Percentiles rank a stretch among this genome's conserved stretches.
Conservation (phyloP, 1,284 basidiomycete genomes). For the Moniliophthora roreri region DNA sequence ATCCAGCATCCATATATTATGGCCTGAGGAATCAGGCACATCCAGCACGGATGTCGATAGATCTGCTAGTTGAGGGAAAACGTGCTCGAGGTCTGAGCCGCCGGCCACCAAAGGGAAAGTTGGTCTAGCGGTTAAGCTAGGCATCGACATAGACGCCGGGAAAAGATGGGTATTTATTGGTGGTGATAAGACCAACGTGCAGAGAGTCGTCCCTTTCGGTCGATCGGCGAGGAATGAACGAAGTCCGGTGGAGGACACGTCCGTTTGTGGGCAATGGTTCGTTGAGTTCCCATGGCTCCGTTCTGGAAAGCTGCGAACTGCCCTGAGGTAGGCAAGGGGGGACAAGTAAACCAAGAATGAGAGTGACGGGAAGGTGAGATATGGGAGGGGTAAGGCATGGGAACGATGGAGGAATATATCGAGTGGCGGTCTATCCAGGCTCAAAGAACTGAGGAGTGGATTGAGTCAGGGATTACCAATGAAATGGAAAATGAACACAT, state of each 20-base stretch:
- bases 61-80: conserved; percentile 45
- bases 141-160: conserved; percentile 40
- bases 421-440: conserved; percentile 44
- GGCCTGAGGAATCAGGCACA: conserved; percentile 20
- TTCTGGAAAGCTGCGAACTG: conserved; percentile 42
- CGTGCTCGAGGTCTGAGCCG: conserved; percentile 46
- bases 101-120: conserved; percentile 41
- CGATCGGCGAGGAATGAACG: conserved; percentile 41
- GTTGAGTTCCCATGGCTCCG: conserved; percentile 19
- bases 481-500: conserved; percentile 25
- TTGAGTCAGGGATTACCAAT: not conserved
- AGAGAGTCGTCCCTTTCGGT: conserved; percentile 52
- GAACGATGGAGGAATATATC: conserved; percentile 65
- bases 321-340: conserved; percentile 62
- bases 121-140: conserved; percentile 42
- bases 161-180: conserved; percentile 37
- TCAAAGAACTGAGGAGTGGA: conserved; percentile 33
- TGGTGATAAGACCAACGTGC: conserved; percentile 52
- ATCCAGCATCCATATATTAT: conserved; percentile 66
- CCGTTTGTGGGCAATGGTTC: conserved; percentile 38
- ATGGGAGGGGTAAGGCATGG: conserved; percentile 67
- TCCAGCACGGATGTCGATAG: conserved; percentile 23
- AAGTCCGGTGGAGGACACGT: conserved; percentile 52
- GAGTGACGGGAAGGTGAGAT: conserved; percentile 62
- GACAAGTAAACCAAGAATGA: conserved; percentile 72